Percentiles rank a stretch among this genome's conserved stretches.
Evolutionary conservation across 139 green algal genomes (phyloP).

Genomic region (Chlorella sp.): DNA sequence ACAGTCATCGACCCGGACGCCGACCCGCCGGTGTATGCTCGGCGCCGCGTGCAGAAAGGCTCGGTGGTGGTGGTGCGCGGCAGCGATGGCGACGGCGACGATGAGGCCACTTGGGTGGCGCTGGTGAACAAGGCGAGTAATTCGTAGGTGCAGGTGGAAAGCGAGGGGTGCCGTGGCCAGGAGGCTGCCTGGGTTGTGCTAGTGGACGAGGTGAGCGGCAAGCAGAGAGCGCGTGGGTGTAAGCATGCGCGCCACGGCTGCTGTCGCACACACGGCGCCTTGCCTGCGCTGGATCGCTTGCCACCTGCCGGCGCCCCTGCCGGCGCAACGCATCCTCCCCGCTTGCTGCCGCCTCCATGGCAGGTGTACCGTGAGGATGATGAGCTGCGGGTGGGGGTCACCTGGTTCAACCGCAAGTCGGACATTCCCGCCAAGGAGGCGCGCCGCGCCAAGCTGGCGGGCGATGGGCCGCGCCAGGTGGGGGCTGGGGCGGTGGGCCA

Average conservation of each 20-base stretch:
- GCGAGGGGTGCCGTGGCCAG: too few relatives aligned
- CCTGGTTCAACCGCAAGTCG: conserved; percentile 17
- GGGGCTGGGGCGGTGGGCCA: neutral
- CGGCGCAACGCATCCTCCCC: neutral
- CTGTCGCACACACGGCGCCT: too few relatives aligned
- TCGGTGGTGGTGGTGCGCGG: conserved; percentile 23
- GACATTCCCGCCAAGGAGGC: conserved; percentile 7
- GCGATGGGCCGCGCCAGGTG: neutral
- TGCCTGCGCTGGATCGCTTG: neutral
- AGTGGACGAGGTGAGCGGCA: too few relatives aligned
- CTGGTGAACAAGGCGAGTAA: neutral
- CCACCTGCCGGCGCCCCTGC: neutral
- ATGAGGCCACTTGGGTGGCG: conserved; percentile 12
- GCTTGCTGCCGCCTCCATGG: neutral
- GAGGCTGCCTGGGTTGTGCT: too few relatives aligned
- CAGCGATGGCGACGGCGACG: neutral
- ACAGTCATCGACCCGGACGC: conserved; percentile 6
- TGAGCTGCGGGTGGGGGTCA: neutral
- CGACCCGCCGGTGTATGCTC: neutral
- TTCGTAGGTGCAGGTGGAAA: neutral
- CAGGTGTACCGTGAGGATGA: neutral
- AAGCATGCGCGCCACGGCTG: too few relatives aligned
- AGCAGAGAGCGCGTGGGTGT: too few relatives aligned
- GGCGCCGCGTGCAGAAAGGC: neutral
- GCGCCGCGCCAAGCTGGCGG: neutral